phyloP scores from a whole-genome alignment of 2,329 filamentous ascomycete species.

The Pseudocercospora pini-densiflorae region DNA sequence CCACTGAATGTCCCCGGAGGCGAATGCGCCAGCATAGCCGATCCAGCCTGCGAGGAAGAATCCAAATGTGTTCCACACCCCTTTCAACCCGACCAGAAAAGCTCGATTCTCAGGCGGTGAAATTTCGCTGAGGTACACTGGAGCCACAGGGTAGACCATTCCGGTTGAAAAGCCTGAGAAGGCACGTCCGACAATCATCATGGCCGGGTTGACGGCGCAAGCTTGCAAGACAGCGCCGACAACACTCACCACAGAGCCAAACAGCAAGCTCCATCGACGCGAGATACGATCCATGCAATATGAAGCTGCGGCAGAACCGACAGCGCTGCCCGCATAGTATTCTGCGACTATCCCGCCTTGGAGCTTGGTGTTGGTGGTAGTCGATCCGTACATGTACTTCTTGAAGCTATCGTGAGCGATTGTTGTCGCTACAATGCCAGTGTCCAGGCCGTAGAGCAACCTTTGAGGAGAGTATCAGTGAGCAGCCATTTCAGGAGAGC shows the following conservation, averaged over 20 bases:
- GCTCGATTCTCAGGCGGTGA: conserved; percentile 37
- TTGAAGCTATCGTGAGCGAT: conserved; percentile 42
- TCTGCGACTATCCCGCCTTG: conserved; percentile 41
- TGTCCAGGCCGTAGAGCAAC: conserved; percentile 15
- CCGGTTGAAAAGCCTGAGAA: conserved; percentile 35
- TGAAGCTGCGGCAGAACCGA: conserved; percentile 40
- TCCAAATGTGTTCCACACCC: conserved; percentile 40
- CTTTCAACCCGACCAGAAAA: conserved; percentile 39
- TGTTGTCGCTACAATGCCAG: conserved; percentile 42
- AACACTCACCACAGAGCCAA: conserved; percentile 20
- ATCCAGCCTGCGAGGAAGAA: conserved; percentile 49
- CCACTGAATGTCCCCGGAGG: conserved; percentile 40
- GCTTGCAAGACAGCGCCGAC: conserved; percentile 33
- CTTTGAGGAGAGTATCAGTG: not conserved
- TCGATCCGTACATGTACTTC: conserved; percentile 39
- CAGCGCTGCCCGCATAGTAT: conserved; percentile 41
- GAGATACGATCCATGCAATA: conserved; percentile 43
- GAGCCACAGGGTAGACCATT: conserved; percentile 36
- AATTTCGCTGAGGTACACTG: conserved; percentile 40
- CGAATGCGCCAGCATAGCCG: conserved; percentile 45
- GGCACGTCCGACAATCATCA: conserved; percentile 36
- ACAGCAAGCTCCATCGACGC: conserved; percentile 41
- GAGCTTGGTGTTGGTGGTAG: conserved; percentile 34
- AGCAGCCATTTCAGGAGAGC: not conserved
- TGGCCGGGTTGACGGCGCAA: conserved; percentile 22